Evolutionary conservation across 169 alveolate genomes (phyloP).

Genomic region (Cryptosporidium andersoni): DNA sequence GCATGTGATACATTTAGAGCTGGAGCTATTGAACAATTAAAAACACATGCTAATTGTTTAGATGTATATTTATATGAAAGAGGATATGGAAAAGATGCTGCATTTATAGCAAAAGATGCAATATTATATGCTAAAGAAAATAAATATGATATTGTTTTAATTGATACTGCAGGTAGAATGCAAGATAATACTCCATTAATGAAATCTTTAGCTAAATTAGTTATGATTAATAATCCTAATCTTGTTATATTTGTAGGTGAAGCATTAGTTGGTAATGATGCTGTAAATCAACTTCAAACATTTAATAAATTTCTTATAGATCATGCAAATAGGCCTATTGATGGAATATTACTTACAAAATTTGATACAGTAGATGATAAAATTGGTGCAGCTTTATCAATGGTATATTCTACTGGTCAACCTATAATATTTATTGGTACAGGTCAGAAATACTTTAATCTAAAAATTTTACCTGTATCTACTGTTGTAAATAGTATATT

Average conservation of each 20-base stretch:
- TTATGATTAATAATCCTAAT: slow-evolving; percentile 96
- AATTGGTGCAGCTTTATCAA: slow-evolving; percentile 99
- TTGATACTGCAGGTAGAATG: slow-evolving; percentile 99
- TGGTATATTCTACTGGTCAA: slow-evolving; percentile 98
- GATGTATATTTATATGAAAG: slow-evolving; percentile 95
- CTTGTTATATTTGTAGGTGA: slow-evolving; percentile 99
- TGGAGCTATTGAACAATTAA: slow-evolving; percentile 99
- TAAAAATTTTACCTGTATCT: slow-evolving; percentile 90
- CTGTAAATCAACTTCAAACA: slow-evolving; percentile 96
- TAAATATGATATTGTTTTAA: slow-evolving; percentile 94
- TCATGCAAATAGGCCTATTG: slow-evolving; percentile 94
- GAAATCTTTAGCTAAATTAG: slow-evolving; percentile 92
- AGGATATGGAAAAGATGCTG: slow-evolving; percentile 99
- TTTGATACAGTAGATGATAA: slow-evolving; percentile 99
- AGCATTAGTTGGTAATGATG: slow-evolving; percentile 99
- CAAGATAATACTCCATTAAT: slow-evolving; percentile 98
- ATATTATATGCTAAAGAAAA: slow-evolving; percentile 86
- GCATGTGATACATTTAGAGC: slow-evolving; percentile 99
- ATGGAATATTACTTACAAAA: slow-evolving; percentile 98
- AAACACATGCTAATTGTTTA: slow-evolving; percentile 94
- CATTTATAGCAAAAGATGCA: slow-evolving; percentile 95
- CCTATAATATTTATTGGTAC: slow-evolving; percentile 99
- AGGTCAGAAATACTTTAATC: slow-evolving; percentile 98
- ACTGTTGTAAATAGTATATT: slow-evolving; percentile 89
- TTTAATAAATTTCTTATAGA: slow-evolving; percentile 94